These are phyloP conservation scores for Ustilago nuda DNA, from an alignment of 1,284 basidiomycete species.

Conservation along the genomic window DNA sequence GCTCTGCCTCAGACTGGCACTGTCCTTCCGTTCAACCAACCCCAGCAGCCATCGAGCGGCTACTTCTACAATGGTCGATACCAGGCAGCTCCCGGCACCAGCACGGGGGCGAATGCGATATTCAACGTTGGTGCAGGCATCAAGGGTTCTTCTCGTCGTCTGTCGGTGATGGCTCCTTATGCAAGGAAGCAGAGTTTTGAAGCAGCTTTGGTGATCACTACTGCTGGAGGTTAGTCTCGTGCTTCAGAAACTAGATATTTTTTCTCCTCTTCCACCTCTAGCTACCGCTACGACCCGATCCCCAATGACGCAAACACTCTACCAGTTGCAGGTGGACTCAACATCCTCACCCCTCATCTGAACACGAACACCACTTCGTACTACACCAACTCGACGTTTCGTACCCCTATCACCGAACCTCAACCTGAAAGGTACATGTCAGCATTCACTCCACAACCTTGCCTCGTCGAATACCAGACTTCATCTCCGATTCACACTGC, in stretches of 20 bases:
- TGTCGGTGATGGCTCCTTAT: not conserved
- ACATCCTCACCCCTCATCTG: not conserved
- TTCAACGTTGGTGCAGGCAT: slow-evolving; percentile 14
- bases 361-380: not conserved
- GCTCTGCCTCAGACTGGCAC: not conserved
- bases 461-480: not conserved
- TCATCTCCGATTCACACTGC: not conserved
- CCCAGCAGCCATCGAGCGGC: not conserved
- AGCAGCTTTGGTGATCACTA: not conserved
- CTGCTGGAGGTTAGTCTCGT: not conserved
- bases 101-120: slow-evolving; percentile 7
- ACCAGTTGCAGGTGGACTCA: not conserved
- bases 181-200: not conserved
- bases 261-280: not conserved
- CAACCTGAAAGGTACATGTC: not conserved
- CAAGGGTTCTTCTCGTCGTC: slow-evolving; percentile 1
- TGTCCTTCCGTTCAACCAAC: not conserved
- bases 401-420: not conserved
- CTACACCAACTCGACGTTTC: not conserved
- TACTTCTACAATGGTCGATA: slow-evolving; percentile 10
- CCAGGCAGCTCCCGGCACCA: not conserved
- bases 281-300: not conserved
- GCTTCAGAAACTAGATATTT: not conserved
- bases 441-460: slow-evolving; percentile 3
- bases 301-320: not conserved